Percentiles rank a stretch among this genome's conserved stretches.
Conservation (phyloP, 768 basidiomycete species). For the Leccinum fibrillosum region DNA sequence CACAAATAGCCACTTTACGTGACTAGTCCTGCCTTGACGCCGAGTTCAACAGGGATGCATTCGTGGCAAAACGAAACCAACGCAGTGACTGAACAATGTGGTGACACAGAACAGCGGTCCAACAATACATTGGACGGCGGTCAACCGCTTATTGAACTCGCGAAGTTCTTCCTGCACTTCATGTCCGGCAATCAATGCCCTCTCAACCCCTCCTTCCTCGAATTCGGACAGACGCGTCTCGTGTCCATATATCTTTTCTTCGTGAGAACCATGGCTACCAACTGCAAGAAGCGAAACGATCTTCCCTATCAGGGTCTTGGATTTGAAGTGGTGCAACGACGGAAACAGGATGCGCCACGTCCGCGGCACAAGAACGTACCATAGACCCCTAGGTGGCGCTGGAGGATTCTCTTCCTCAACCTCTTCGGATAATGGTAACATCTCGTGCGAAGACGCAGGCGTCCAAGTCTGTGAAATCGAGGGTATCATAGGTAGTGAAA, state of each 20-base stretch:
- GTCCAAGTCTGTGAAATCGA: constrained; percentile 58
- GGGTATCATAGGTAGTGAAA: constrained; percentile 41
- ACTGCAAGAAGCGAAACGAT: constrained; percentile 77
- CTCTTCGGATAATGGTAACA: constrained; percentile 38
- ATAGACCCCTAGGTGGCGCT: constrained; percentile 38
- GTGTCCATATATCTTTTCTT: constrained; percentile 29
- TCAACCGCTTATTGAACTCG: constrained; percentile 81
- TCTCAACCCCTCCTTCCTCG: constrained; percentile 72
- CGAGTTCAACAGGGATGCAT: background rate
- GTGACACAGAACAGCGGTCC: constrained; percentile 76
- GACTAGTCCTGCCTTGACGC: constrained; percentile 31
- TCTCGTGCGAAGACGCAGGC: constrained; percentile 43
- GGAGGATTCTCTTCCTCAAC: constrained; percentile 42
- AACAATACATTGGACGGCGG: constrained; percentile 75
- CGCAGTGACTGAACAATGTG: constrained; percentile 81
- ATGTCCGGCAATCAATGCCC: constrained; percentile 69
- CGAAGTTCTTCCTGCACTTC: constrained; percentile 69
- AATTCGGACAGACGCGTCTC: constrained; percentile 60
- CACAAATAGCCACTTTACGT: constrained; percentile 50
- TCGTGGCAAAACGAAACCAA: constrained; percentile 12
- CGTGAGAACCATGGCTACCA: constrained; percentile 13
- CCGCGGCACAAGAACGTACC: constrained; percentile 35
- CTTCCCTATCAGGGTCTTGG: constrained; percentile 68
- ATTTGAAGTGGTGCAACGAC: constrained; percentile 68
- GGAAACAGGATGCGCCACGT: constrained; percentile 76